phyloP scores from a whole-genome alignment of 139 green algal genomes.

The Haematococcus sp. region DNA sequence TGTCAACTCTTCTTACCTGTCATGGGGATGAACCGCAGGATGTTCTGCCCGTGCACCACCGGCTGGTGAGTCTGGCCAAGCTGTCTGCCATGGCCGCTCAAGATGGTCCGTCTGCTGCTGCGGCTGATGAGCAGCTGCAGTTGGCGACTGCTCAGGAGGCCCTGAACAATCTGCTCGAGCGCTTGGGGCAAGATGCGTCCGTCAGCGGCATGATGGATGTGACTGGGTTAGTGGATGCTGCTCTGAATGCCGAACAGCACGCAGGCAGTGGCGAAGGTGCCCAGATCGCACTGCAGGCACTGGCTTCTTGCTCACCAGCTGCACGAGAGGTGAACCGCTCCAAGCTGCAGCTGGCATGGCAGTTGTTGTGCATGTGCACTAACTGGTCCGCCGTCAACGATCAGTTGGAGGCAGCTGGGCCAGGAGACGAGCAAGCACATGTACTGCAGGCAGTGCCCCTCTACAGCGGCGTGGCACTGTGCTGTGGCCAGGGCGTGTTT shows the following conservation, averaged over 20 bases:
- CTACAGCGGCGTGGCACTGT: constrained; percentile 6
- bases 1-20: too few species aligned
- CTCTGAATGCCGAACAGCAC: neutral
- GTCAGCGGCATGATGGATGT: neutral
- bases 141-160: neutral
- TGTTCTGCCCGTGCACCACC: neutral
- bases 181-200: neutral
- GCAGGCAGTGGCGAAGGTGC: constrained; percentile 40
- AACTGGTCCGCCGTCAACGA: constrained; percentile 11
- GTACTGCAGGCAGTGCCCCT: constrained; percentile 17
- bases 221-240: constrained; percentile 12
- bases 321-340: constrained; percentile 16
- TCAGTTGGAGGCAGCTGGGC: neutral
- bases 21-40: neutral
- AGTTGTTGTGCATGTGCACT: constrained; percentile 3
- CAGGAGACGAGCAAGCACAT: neutral
- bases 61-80: constrained; percentile 9
- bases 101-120: neutral
- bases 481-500: constrained; percentile 17
- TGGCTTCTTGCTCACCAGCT: constrained; percentile 12
- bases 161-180: neutral
- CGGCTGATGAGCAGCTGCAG: neutral
- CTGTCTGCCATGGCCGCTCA: neutral
- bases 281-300: constrained; percentile 39
- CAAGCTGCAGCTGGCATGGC: constrained; percentile 25